These are phyloP conservation scores for Chlorociboria aeruginascens DNA, from an alignment of 495 filamentous ascomycete species.

Conservation along the genomic window DNA sequence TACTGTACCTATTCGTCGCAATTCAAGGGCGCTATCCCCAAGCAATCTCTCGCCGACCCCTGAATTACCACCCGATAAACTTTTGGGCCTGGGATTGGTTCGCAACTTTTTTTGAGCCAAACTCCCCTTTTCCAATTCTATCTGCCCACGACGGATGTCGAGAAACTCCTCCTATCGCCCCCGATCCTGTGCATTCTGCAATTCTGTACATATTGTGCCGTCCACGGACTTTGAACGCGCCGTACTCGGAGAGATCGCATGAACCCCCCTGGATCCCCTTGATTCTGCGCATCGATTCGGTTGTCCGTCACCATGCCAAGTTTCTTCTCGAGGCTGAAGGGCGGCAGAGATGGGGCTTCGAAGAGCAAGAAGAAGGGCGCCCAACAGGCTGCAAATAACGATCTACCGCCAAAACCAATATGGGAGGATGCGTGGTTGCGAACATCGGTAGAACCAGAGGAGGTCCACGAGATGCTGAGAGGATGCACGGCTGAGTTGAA, in stretches of 20 bases:
- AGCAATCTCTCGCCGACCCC: neutral
- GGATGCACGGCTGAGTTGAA: conserved; percentile 87
- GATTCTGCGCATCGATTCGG: neutral
- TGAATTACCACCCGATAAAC: neutral
- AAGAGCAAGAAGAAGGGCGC: conserved; percentile 41
- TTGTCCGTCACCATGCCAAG: conserved; percentile 30
- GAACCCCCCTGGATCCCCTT: neutral
- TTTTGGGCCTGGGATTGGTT: neutral
- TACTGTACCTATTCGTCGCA: neutral
- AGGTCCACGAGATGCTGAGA: conserved; percentile 76
- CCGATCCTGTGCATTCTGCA: neutral
- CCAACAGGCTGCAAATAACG: conserved; percentile 36
- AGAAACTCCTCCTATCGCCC: neutral
- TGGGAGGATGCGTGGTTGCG: conserved; percentile 89
- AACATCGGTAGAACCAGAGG: conserved; percentile 75
- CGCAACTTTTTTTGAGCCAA: neutral
- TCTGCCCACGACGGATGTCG: neutral
- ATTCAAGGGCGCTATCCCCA: neutral
- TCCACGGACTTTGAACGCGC: neutral
- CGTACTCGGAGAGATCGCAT: neutral
- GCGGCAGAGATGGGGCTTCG: conserved; percentile 45
- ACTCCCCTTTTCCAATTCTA: neutral
- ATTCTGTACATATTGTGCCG: neutral
- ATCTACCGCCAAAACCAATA: conserved; percentile 50
- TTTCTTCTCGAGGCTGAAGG: conserved; percentile 66